Percentiles rank a stretch among this genome's conserved stretches.
These are phyloP conservation scores for Lentinula sp. DNA, from an alignment of 768 basidiomycete genomes.

Conservation along the genomic window DNA sequence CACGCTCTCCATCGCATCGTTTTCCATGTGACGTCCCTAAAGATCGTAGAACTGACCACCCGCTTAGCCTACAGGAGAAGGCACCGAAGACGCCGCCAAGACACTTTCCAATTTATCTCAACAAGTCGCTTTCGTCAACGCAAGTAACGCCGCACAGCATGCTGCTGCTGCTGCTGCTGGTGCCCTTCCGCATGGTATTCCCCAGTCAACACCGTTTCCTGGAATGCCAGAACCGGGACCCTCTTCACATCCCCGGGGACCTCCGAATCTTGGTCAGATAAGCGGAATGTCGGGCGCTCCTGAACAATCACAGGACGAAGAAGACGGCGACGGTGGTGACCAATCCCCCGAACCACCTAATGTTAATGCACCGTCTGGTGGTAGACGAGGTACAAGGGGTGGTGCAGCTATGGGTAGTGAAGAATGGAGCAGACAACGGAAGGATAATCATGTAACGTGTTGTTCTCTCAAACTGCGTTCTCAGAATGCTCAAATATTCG, in stretches of 20 bases:
- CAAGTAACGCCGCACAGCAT: conserved; percentile 13
- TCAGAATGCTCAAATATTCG: conserved; percentile 2
- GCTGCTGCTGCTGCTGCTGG: conserved; percentile 22
- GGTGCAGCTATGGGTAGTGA: conserved; percentile 64
- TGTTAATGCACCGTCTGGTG: conserved; percentile 20
- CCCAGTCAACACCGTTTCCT: conserved; percentile 22
- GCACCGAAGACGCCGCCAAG: conserved; percentile 59
- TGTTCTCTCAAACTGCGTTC: not conserved
- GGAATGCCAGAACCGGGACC: conserved; percentile 63
- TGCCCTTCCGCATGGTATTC: conserved; percentile 19
- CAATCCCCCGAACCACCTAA: conserved; percentile 17
- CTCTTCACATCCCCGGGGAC: conserved; percentile 67
- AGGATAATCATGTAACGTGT: conserved; percentile 70
- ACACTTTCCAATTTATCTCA: conserved; percentile 50
- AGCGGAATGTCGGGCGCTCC: conserved; percentile 16
- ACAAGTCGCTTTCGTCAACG: conserved; percentile 22
- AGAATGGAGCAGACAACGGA: conserved; percentile 75
- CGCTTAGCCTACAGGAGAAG: conserved; percentile 37
- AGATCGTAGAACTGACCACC: conserved; percentile 2
- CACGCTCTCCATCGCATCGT: conserved; percentile 1
- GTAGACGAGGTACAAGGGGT: conserved; percentile 39
- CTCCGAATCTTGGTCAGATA: conserved; percentile 57
- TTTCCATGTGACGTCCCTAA: conserved; percentile 5
- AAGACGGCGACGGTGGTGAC: conserved; percentile 20
- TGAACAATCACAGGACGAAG: conserved; percentile 13